A percentile compares a stretch with the other conserved stretches of the same genome.
Evolutionary conservation across 2,329 filamentous ascomycete genomes (phyloP).

Genomic region (Claviceps quebecensis): DNA sequence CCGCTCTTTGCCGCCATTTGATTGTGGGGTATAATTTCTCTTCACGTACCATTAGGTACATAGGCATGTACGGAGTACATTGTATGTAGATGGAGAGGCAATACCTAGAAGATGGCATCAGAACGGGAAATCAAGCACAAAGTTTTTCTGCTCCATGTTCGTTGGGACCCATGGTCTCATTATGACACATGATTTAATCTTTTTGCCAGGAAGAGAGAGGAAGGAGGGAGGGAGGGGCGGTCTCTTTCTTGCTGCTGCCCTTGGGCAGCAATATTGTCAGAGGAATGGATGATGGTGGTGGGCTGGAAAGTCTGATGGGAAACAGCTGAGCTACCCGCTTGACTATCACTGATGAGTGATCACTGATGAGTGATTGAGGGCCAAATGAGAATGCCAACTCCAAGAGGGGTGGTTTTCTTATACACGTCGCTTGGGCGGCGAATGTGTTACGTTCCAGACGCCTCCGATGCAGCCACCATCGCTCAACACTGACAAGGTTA

Average conservation of each 20-base stretch:
- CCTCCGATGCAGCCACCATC: background rate
- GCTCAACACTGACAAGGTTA: background rate
- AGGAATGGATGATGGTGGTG: background rate
- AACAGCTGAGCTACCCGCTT: background rate
- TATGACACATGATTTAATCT: background rate
- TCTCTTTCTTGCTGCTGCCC: background rate
- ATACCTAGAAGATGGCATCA: too few relatives aligned
- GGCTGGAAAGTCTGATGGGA: background rate
- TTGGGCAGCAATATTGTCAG: background rate
- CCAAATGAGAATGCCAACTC: too few relatives aligned
- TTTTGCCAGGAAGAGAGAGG: background rate
- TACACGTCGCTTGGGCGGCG: background rate
- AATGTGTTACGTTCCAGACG: background rate
- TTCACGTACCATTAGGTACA: too few relatives aligned
- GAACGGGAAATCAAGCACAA: too few relatives aligned
- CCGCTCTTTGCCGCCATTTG: background rate
- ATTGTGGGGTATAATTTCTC: background rate
- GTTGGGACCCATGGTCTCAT: too few relatives aligned
- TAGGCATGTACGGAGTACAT: too few relatives aligned
- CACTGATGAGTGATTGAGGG: too few relatives aligned
- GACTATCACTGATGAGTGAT: too few relatives aligned
- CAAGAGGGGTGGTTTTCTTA: background rate
- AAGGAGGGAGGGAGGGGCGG: background rate
- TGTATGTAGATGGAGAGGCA: too few relatives aligned
- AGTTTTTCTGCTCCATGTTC: too few relatives aligned